These are phyloP conservation scores for Diplodia corticola DNA, from an alignment of 2,329 filamentous ascomycete species.

Conservation along the genomic window DNA sequence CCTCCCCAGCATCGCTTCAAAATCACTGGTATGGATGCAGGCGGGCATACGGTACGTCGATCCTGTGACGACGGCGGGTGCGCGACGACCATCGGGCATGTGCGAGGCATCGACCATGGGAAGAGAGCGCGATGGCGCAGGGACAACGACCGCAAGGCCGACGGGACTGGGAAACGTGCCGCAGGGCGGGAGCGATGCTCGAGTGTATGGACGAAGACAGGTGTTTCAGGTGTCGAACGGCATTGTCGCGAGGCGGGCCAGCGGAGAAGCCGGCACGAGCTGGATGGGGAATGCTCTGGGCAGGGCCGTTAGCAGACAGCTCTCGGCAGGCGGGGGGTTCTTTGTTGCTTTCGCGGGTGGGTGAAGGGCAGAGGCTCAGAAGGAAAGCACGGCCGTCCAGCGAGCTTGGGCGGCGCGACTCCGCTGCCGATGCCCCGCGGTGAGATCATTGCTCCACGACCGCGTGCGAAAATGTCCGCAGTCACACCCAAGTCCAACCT, in stretches of 20 bases:
- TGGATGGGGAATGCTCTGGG: neutral
- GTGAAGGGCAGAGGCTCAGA: neutral
- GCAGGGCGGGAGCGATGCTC: neutral
- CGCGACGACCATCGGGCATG: neutral
- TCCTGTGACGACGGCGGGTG: neutral
- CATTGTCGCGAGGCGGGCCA: neutral
- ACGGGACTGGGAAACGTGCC: neutral
- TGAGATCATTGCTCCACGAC: conserved; percentile 9
- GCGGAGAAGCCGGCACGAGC: neutral
- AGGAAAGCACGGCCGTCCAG: neutral
- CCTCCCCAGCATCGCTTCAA: neutral
- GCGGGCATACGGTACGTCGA: neutral
- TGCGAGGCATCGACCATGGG: neutral
- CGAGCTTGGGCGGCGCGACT: conserved; percentile 2
- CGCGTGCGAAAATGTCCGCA: neutral
- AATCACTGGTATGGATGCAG: neutral
- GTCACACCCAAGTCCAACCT: neutral
- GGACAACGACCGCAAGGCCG: neutral
- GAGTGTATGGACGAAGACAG: neutral
- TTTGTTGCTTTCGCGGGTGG: neutral
- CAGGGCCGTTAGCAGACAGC: neutral
- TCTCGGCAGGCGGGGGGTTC: neutral
- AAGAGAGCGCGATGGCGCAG: conserved; percentile 4
- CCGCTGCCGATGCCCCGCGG: conserved; percentile 10
- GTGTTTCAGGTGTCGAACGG: neutral